Conservation (phyloP, 2,329 filamentous ascomycete species). For the Aspergillus sp. region DNA sequence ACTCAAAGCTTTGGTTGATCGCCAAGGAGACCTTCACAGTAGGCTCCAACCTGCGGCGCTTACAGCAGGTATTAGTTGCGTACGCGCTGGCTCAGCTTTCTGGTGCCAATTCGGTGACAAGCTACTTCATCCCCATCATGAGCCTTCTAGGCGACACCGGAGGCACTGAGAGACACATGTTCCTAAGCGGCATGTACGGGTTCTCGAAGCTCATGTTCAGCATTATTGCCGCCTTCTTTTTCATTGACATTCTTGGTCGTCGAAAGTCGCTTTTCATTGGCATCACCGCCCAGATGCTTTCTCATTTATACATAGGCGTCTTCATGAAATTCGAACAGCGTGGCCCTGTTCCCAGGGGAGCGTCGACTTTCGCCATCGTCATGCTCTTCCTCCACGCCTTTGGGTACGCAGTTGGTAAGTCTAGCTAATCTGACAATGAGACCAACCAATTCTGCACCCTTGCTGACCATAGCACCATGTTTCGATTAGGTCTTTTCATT, state of each 20-base stretch:
- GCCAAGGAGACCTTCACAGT: constrained; percentile 37
- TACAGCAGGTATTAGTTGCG: constrained; percentile 36
- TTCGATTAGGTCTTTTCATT: constrained; percentile 11
- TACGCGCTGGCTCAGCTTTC: constrained; percentile 45
- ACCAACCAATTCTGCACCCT: too few species aligned
- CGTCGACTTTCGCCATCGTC: constrained; percentile 38
- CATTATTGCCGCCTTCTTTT: constrained; percentile 44
- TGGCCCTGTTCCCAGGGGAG: constrained; percentile 20
- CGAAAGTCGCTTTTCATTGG: constrained; percentile 39
- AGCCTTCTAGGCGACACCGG: not conserved
- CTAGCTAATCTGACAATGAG: constrained; percentile 11
- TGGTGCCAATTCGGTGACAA: constrained; percentile 41
- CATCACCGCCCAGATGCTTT: constrained; percentile 40
- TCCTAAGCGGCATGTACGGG: constrained; percentile 43
- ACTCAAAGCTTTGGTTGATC: constrained; percentile 16
- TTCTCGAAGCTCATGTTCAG: constrained; percentile 45
- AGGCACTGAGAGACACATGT: constrained; percentile 25
- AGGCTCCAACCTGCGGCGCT: constrained; percentile 38
- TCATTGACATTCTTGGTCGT: constrained; percentile 46
- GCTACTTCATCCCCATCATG: not conserved
- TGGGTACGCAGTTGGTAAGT: constrained; percentile 38
- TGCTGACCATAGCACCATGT: too few species aligned
- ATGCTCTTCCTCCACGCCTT: constrained; percentile 48
- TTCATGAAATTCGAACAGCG: constrained; percentile 13
- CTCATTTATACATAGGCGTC: constrained; percentile 36